Base-by-base conservation (phyloP, 257 asterid genomes). In the Solanum habrochaites region DNA sequence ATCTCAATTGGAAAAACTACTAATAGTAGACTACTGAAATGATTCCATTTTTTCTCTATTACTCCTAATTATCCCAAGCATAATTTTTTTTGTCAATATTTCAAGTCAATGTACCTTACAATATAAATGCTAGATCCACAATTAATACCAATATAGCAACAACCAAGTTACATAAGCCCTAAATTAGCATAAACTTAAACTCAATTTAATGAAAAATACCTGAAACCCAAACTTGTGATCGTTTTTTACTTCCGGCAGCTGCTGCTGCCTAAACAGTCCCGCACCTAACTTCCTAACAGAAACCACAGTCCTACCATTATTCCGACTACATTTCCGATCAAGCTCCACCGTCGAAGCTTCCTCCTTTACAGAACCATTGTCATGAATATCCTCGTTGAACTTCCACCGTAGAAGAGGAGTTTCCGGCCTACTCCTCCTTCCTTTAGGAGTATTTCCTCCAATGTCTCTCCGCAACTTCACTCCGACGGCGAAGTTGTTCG, bases 331-430 rank as follows among this genome's bases (percentile, higher is more conserved):
- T 83, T 82, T 90, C 84, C 91, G 89, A 45, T 84, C 90, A 81
- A 40, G 66, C 85, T 91, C 92, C n/a, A 83, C 58, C 16, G 92
- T 71, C 10, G 86, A 23, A 20, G 60, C 87, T 66, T 89, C 86
- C 74, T 91, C 89, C 88, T 83, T 90, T 37, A 58, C 85, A 31
- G 62, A 62, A 15, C 45, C 87, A 74, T 86, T 85, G 35, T 83
- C 77, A 31, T 70, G 77, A 31, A 70, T 83, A 84, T 43, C 88
- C 40, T 90, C 95, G 62, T 89, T 89, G 89, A 91, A 89, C 91
- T 93, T 94, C 98, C 98, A 94, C 47, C 89, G 89, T n/a, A 92
- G 89, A 11, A 92, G 83, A 85, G 95, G 98, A 56, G 98, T 94
- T 64, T 92, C 94, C 18, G 95, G 95, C 45, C 92, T 91, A 90